Conservation (phyloP, 192 early-diverging fungal genomes). For the Anaeromyces robustus region DNA sequence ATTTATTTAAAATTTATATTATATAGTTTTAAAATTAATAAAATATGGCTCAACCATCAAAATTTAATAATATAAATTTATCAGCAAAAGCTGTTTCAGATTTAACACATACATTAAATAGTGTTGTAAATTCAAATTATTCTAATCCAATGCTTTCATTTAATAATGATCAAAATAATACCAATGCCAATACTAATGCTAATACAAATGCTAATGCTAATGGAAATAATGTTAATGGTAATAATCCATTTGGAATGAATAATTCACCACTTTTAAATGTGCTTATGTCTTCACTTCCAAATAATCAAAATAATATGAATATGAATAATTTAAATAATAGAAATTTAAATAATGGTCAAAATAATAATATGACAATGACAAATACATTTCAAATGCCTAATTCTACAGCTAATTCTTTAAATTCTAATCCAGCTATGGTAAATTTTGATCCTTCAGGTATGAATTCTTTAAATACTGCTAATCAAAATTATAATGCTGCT, state of each 20-base stretch:
- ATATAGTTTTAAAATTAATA: neutral
- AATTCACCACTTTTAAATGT: neutral
- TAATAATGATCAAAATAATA: neutral
- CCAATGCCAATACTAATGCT: neutral
- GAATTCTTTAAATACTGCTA: neutral
- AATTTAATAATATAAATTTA: neutral
- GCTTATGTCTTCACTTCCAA: neutral
- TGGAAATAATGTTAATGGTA: neutral
- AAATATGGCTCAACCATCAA: neutral
- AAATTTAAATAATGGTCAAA: neutral
- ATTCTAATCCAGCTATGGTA: neutral
- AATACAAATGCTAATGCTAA: neutral
- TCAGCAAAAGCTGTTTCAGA: neutral
- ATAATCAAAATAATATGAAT: too few species aligned
- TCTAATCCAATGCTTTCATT: neutral
- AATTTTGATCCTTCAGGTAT: neutral
- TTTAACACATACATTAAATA: neutral
- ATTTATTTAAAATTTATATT: too few species aligned
- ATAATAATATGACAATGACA: neutral
- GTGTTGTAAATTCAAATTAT: neutral
- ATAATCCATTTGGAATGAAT: neutral
- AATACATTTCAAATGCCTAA: neutral
- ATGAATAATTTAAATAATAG: neutral
- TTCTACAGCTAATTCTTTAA: neutral
- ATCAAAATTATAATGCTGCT: neutral